phyloP scores from a whole-genome alignment of 306 rosid species.

The Abrus precatorius region DNA sequence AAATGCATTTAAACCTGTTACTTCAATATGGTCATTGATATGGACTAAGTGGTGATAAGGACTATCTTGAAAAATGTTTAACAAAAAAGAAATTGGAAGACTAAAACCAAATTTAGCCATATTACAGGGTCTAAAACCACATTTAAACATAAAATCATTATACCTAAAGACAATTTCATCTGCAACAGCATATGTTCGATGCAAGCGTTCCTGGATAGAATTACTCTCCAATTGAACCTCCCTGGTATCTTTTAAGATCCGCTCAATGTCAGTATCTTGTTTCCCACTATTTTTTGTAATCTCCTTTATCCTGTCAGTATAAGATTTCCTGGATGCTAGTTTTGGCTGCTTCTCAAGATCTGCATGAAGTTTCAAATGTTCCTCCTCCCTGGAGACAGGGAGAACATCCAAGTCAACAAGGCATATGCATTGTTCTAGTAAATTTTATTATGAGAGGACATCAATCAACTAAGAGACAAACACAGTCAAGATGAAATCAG shows the following conservation, averaged over 20 bases:
- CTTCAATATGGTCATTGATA: too few species aligned
- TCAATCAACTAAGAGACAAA: conserved; percentile 16
- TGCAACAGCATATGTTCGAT: conserved; percentile 78
- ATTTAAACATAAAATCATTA: conserved; percentile 15
- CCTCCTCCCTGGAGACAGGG: conserved; percentile 54
- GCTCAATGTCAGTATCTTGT: conserved; percentile 85
- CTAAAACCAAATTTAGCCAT: too few species aligned
- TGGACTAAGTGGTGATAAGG: too few species aligned
- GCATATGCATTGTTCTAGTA: conserved; percentile 16
- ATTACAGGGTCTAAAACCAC: too few species aligned
- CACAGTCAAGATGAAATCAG: conserved; percentile 3
- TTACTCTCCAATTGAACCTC: conserved; percentile 92
- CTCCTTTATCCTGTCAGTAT: conserved; percentile 77
- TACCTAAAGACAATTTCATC: conserved; percentile 93
- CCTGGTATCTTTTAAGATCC: conserved; percentile 84
- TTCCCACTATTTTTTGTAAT: conserved; percentile 84
- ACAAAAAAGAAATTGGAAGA: too few species aligned
- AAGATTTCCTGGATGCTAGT: conserved; percentile 74
- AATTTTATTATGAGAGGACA: conserved; percentile 8
- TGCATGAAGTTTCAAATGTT: conserved; percentile 51
- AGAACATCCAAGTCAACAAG: conserved; percentile 39
- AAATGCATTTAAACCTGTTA: too few species aligned
- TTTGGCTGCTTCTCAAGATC: conserved; percentile 55
- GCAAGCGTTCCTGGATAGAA: conserved; percentile 86
- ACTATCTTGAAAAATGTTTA: too few species aligned